Evolutionary conservation across 2,329 filamentous ascomycete species (phyloP).

Genomic region (Hymenoscyphus fructigenus): DNA sequence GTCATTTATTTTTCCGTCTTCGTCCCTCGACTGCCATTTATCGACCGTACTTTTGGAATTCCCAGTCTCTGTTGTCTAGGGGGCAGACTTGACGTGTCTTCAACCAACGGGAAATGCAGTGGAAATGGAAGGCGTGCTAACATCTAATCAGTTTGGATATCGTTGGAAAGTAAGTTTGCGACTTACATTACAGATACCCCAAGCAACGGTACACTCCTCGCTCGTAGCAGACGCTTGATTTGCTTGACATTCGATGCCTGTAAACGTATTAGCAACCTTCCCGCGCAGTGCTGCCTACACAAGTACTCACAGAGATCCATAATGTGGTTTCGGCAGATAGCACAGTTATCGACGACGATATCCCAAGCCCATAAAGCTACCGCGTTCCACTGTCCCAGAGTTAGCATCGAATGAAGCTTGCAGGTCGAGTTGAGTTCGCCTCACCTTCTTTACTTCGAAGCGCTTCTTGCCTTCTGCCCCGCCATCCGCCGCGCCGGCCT

Average conservation of each 20-base stretch:
- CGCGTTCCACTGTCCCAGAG: slow-evolving; percentile 78
- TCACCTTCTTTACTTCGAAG: slow-evolving; percentile 98
- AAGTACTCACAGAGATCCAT: slow-evolving; percentile 86
- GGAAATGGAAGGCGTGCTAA: slow-evolving; percentile 98
- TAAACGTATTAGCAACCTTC: not conserved
- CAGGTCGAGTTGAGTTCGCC: slow-evolving; percentile 16
- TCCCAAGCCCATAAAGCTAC: slow-evolving; percentile 99
- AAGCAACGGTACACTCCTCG: slow-evolving; percentile 97
- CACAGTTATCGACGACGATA: slow-evolving; percentile 98
- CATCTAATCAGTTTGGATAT: slow-evolving; percentile 8
- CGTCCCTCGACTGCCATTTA: slow-evolving; percentile 35
- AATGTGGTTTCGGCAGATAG: slow-evolving; percentile 98
- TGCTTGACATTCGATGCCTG: slow-evolving; percentile 96
- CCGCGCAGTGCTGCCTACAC: not conserved
- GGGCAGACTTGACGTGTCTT: slow-evolving; percentile 99
- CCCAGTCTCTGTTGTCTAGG: slow-evolving; percentile 97
- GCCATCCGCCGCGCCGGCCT: slow-evolving; percentile 47
- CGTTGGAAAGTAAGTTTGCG: not conserved
- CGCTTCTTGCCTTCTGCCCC: slow-evolving; percentile 77
- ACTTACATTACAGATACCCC: slow-evolving; percentile 98
- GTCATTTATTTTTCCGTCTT: slow-evolving; percentile 3
- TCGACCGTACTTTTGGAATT: slow-evolving; percentile 97
- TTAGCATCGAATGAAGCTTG: slow-evolving; percentile 11
- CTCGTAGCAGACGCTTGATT: slow-evolving; percentile 97
- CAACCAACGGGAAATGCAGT: slow-evolving; percentile 98